Evolutionary conservation across 2,329 filamentous ascomycete genomes (phyloP), one percentile per base, ranked within the genome.

Genomic region (Arthrobotrys pseudoclavata): DNA sequence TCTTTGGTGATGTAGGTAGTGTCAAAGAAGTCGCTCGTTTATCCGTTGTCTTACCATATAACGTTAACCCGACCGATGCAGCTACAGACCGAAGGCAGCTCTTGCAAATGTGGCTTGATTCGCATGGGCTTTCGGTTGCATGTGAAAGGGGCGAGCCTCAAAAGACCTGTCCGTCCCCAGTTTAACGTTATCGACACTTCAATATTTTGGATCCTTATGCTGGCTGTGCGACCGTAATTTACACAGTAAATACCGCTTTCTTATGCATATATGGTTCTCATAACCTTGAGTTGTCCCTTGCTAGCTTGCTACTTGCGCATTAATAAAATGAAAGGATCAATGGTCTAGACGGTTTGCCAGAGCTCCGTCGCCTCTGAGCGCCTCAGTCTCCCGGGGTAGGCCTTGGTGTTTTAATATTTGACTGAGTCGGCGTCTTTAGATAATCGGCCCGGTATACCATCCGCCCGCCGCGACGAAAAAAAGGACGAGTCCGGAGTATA

Each of bases 151-250:
- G 10, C 7, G 1, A 12, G 5, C 15, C 1, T 31, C 10, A 18
- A 53, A 31, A 9, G 12, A 24, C 1, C 13, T 12, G 3, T n/a
- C 48, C 15, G 4, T n/a, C 24, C 15, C 29, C 12, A 26, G 22
- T 29, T 53, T 53, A 53, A 53, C 50, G 50, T 53, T 53, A 53
- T 53, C 26, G 26, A 31, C 47, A 15, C 22, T 52, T 26, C 20
- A 26, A 50, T 50, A 15, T 5, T 53, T 31, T 18, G 26, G n/a
- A 53, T 18, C n/a, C 50, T 53, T 2, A 12, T 4, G 10, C 37
- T 40, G 15, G 13, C 12, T 12, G 13, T 40, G 13, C 13, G 10
- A 40, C 37, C 2, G 12, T n/a, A n/a, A n/a, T 12, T 15, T 3
- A 5, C 37, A 1, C 37, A 40, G 37, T 1, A 40, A 34, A n/a